Evolutionary conservation across 2,329 filamentous ascomycete genomes (phyloP), one percentile per base, ranked within the genome.

Genomic region (Cercospora beticola): DNA sequence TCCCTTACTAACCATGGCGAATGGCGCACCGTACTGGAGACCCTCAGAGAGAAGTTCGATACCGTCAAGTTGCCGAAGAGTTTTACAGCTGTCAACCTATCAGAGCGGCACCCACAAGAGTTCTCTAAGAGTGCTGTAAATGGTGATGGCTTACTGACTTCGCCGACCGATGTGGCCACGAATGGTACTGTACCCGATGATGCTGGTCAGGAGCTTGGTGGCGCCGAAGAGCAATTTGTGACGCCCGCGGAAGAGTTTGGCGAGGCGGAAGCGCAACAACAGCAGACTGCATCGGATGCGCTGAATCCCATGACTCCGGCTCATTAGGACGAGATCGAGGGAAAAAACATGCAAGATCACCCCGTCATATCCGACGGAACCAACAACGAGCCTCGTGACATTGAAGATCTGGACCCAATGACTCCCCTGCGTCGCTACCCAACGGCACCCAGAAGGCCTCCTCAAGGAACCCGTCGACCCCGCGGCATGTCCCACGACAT

Each of bases 21-120:
- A 79, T 99, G 95, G 94, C 94, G 96, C 81, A 88, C 94, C 75
- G 92, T 99, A n/a, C 92, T 99, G 73, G 94, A 97, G 81, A 98
- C 94, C 1, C 83, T 99, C 71, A 89, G 94, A 73, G 94, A 92
- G 61, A 98, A 97, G 76, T 98, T 99, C 78, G 92, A 97, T 77
- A 93, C 93, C 33, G 83, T 85, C 59, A 85, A 84, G 74, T 75
- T 85, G 21, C 83, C 83, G 23, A 85, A 83, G 74, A 82, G 80
- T 16, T 85, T 85, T 71, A 81, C 83, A 56, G 83, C 83, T 9
- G 82, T 85, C 61, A 84, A 85, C 71, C 74, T 85, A 59, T 81
- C 79, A 30, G 83, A 85, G 74, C 83, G 83, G 70, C 78, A 82
- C 5, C 81, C 82, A 6, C 79, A 82, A 67, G 82, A 79, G n/a